Base-by-base conservation (phyloP, 202 grass and related monocot genomes). In the Cymbopogon flexuosus region DNA sequence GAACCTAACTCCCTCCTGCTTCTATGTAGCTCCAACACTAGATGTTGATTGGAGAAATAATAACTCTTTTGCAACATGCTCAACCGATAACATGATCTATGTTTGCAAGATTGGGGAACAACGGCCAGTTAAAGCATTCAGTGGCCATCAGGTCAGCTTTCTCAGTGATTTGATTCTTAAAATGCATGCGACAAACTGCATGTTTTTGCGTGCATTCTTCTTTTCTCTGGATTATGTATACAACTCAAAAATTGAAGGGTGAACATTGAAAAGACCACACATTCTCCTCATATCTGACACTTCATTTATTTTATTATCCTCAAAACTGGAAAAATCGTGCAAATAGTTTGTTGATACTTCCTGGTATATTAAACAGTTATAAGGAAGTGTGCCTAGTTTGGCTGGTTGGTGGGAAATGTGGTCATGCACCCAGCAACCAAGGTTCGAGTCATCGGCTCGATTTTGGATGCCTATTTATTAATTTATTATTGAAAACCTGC, bases 41-140 rank as follows among this genome's bases (percentile, higher is more conserved):
- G 95, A 98, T 85, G 95, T 98, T 82, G 92, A 98, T 89, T 98
- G 95, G 95, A 88, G 95, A 87, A 95, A 98, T 69, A 95, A 98
- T 81, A 95, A 89, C 59, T 91, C 88, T 70, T 98, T 98, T 88
- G 95, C 95, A 67, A 98, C 95, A 62, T 98, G 95, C 84, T 98
- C 95, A 70, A 98, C 90, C 23, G 95, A 98, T 65, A 86, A 89
- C 61, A 95, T 95, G 95, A 98, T 98, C 47, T 98, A 95, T 82
- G 92, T 98, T 76, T 98, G 92, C 84, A 98, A 92, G 84, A 92
- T 98, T 77, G 95, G 95, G 49, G 92, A 98, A 23, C 64, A 62
- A 79, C 84, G 79, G 36, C 92, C 95, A 65, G 65, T 98, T 77
- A 98, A 94, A 84, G 46, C 79, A 78, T 98, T 95, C 79, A 89